Base-by-base conservation (phyloP, 2,329 filamentous ascomycete genomes). In the Alternaria infectoria region DNA sequence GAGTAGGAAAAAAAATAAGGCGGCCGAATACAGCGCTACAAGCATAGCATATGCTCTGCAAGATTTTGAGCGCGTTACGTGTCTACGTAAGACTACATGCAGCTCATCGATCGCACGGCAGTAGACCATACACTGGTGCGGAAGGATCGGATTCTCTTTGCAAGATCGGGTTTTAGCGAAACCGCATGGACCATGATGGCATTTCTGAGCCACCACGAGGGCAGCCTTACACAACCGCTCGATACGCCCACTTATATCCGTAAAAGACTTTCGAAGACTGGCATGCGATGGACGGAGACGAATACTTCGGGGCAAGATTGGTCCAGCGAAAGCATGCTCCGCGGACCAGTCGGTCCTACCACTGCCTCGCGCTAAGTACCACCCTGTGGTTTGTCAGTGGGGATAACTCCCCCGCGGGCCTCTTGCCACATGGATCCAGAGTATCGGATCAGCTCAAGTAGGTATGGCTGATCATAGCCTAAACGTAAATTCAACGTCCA, bases 401-500 rank as follows among this genome's bases (percentile, higher is more conserved):
- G 17, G 40, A 46, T 43, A 12, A 26, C 26, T 15, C 30, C 17
- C 55, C 26, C 13, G 19, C 49, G n/a, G 19, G 21, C 43, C 30
- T 54, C 23, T 51, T 50, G 50, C 19, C 44, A 46, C 32, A 25
- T 17, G 45, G 44, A 43, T 44, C 50, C 25, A 46, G 23, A 44
- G 49, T 11, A 17, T 30, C 54, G 47, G 49, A 54, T 19, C 23
- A 26, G 54, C 54, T 61, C 46, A 36, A 59, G 43, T 49, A 59
- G 44, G 56, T 26, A 50, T 47, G 56, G 43, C 23, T 54, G 23
- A 52, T 54, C 28, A 36, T 21, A 44, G 25, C 45, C 32, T 46
- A 55, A 62, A 61, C 25, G 56, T 59, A 62, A 59, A 55, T 23
- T 30, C 19, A 52, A 59, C 57, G 57, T 59, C 59, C 15, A 19